phyloP scores from a whole-genome alignment of 2,329 filamentous ascomycete species.

The Lecanosticta acicola region DNA sequence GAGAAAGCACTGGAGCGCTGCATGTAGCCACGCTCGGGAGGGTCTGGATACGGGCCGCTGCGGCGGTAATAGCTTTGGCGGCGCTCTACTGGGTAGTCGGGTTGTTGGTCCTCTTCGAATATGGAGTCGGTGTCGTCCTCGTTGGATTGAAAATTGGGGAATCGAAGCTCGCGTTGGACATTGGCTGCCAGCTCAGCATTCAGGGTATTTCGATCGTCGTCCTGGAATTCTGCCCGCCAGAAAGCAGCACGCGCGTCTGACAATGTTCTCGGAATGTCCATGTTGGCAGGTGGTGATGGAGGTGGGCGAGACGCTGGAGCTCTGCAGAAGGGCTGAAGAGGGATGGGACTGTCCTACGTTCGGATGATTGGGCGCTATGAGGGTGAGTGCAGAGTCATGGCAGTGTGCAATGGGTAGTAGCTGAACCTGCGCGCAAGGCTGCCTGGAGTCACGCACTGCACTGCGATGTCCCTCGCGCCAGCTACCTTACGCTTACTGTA shows the following conservation, averaged over 20 bases:
- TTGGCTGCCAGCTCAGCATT: background rate
- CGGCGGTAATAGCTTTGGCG: no score
- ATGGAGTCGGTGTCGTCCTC: background rate
- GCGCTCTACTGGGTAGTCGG: no score
- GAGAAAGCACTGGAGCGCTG: constrained; percentile 5
- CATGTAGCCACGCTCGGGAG: constrained; percentile 5
- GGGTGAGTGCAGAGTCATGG: no score
- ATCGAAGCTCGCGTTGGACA: constrained; percentile 1
- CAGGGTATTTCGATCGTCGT: background rate
- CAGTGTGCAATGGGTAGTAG: no score
- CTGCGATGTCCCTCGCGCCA: no score
- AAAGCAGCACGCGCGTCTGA: no score
- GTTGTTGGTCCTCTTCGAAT: background rate
- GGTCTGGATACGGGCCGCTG: background rate
- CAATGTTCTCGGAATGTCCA: background rate
- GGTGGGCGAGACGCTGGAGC: background rate
- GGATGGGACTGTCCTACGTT: no score
- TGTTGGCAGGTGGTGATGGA: background rate
- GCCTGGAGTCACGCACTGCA: constrained; percentile 10
- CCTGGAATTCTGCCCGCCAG: no score
- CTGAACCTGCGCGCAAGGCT: no score
- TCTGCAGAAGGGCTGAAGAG: no score
- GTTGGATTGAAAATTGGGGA: background rate
- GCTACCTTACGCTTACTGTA: no score
- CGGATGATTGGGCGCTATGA: no score